phyloP scores from a whole-genome alignment of 805 yeast species.

The Saccharomycopsis oosterbeekiorum region DNA sequence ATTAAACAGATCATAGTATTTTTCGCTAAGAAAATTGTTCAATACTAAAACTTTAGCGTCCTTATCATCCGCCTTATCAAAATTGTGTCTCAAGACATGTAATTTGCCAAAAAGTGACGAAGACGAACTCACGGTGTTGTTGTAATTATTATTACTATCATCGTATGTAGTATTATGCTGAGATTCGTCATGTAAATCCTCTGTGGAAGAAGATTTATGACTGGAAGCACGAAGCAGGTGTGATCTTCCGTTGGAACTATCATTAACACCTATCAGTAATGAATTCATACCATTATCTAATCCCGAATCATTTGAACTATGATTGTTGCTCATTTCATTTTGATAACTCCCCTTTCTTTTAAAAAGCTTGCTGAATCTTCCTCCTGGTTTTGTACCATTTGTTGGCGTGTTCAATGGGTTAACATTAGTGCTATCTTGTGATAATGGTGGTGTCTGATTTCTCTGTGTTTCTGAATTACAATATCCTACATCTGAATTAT shows the following conservation, averaged over 20 bases:
- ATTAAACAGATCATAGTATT: constrained; percentile 15
- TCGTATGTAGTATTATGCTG: not conserved
- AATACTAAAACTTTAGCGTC: constrained; percentile 8
- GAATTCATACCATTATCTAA: not conserved
- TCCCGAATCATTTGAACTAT: not conserved
- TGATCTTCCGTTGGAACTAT: not conserved
- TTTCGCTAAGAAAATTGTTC: constrained; percentile 7
- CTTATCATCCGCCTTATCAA: constrained; percentile 14
- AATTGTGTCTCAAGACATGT: constrained; percentile 11
- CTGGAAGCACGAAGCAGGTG: constrained; percentile 9
- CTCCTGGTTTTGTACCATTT: not conserved
- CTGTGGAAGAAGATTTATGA: not conserved
- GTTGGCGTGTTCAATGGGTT: not conserved
- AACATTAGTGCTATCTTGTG: not conserved
- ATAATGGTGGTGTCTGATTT: not conserved
- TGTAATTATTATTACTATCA: not conserved
- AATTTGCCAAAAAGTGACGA: constrained; percentile 7
- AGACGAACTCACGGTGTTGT: not conserved
- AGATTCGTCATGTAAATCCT: constrained; percentile 1
- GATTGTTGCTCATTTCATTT: not conserved
- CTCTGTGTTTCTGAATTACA: not conserved
- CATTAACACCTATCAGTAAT: not conserved
- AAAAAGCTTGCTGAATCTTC: not conserved
- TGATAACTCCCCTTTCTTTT: not conserved
- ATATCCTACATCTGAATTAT: not conserved